phyloP scores from a whole-genome alignment of 75 land plant genomes.

The Isoetes taiwanensis region DNA sequence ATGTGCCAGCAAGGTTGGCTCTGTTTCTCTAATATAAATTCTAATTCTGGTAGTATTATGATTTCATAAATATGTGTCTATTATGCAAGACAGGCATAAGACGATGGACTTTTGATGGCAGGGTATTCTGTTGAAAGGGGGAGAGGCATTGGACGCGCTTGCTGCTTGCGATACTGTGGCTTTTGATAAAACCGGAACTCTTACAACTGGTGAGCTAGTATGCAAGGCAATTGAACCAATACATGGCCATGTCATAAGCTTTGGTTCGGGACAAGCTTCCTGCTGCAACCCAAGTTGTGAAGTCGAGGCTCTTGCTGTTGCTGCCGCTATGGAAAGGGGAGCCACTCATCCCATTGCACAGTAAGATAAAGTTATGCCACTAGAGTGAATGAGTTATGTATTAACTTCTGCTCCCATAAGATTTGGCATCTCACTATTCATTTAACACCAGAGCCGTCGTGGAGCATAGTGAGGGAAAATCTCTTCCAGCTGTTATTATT shows the following conservation, averaged over 20 bases:
- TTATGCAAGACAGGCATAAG: background rate
- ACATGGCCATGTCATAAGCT: slow-evolving; percentile 43
- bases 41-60: background rate
- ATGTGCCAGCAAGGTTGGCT: slow-evolving; percentile 82
- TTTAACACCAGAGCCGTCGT: slow-evolving; percentile 71
- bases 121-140: slow-evolving; percentile 97
- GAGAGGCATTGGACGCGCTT: slow-evolving; percentile 86
- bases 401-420: background rate
- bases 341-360: slow-evolving; percentile 99
- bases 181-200: slow-evolving; percentile 98
- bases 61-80: background rate
- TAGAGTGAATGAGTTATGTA: background rate
- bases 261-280: background rate
- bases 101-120: slow-evolving; percentile 13
- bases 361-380: slow-evolving; percentile 23
- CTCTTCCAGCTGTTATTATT: slow-evolving; percentile 62
- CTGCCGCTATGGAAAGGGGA: slow-evolving; percentile 98
- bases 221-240: slow-evolving; percentile 97
- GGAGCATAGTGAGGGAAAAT: slow-evolving; percentile 75
- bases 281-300: slow-evolving; percentile 93
- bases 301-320: slow-evolving; percentile 92
- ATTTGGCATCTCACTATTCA: background rate
- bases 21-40: background rate
- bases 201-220: slow-evolving; percentile 80
- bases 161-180: slow-evolving; percentile 85